Evolutionary conservation across 441 rosid genomes (phyloP).

Genomic region (Manihot esculenta): DNA sequence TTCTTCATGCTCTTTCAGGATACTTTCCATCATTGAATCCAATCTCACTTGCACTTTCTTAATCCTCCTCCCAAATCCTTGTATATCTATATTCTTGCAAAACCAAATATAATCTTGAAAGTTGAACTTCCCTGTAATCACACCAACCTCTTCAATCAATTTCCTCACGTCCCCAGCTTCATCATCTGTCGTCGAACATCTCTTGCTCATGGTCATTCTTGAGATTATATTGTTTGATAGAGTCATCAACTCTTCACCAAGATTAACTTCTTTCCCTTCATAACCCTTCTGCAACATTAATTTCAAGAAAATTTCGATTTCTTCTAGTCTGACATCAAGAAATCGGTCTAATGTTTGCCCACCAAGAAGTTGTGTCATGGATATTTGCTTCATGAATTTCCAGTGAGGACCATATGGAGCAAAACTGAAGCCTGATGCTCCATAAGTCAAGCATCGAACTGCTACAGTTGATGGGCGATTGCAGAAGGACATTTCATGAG

Average conservation of each 20-base stretch:
- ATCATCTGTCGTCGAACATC: constrained; percentile 28
- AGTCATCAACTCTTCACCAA: constrained; percentile 37
- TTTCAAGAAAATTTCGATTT: constrained; percentile 25
- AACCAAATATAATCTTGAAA: constrained; percentile 46
- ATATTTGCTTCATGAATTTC: constrained; percentile 55
- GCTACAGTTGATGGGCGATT: constrained; percentile 33
- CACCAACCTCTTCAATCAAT: constrained; percentile 36
- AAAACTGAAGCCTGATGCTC: constrained; percentile 39
- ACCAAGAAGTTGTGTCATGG: constrained; percentile 45
- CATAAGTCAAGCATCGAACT: constrained; percentile 42
- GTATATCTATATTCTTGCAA: constrained; percentile 47
- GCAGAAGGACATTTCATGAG: constrained; percentile 38
- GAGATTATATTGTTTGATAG: constrained; percentile 36
- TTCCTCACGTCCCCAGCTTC: constrained; percentile 36
- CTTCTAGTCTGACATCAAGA: constrained; percentile 33
- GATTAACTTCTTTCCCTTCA: constrained; percentile 20
- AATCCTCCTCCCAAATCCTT: constrained; percentile 39
- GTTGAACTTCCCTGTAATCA: constrained; percentile 41
- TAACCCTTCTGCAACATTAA: constrained; percentile 20
- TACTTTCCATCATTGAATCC: constrained; percentile 40
- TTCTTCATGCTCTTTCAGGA: constrained; percentile 37
- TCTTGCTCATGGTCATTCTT: constrained; percentile 39
- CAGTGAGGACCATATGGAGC: constrained; percentile 50
- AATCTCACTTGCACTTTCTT: constrained; percentile 33
- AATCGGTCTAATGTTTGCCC: constrained; percentile 28